Evolutionary conservation across 345 rosid genomes (phyloP), one percentile per base, ranked within the genome.

Genomic region (Eucalyptus polyanthemos): DNA sequence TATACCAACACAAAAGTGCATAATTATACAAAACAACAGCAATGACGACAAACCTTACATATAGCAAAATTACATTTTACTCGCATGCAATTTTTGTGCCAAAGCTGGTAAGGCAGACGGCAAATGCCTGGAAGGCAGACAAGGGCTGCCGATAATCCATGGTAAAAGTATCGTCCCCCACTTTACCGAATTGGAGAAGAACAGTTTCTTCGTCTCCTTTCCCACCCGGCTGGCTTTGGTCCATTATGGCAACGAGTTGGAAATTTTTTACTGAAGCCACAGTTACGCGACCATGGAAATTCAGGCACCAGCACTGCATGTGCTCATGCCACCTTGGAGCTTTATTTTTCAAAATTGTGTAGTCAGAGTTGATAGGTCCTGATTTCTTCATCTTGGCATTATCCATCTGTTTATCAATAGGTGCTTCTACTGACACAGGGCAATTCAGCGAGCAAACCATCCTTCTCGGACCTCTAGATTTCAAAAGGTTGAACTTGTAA

Each of bases 271-370:
- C 98, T 1, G 99, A 97, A 69, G 99, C 99, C 81, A 96, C 96
- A 0, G 99, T 97, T 72, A 97, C 99, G 51, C 99, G 93, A 54
- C 99, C 99, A 72, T 97, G 99, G 93, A 97, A 96, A 92, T 97
- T 97, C 89, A 97, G 92, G 93, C 99, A 96, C 98, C 98, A 97
- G 93, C 99, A 97, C 89, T 97, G 99, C 87, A 97, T 90, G 91
- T 96, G 98, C 50, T 96, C 99, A 45, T 96, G 98, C 99, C 99
- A 97, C 92, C 99, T 95, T 5, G 99, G 99, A 29, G 98, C 97
- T 91, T 97, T 97, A 92, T 96, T 97, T 88, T 91, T 94, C 89
- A 97, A 93, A 88, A 95, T 88, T 51, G 97, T 92, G 34, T 50
- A 88, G 9, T 93, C 91, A 9, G 95, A 83, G 87, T 50, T 87